These are phyloP conservation scores for Aspergillus niger DNA, from an alignment of 2,329 filamentous ascomycete genomes.

Conservation along the genomic window DNA sequence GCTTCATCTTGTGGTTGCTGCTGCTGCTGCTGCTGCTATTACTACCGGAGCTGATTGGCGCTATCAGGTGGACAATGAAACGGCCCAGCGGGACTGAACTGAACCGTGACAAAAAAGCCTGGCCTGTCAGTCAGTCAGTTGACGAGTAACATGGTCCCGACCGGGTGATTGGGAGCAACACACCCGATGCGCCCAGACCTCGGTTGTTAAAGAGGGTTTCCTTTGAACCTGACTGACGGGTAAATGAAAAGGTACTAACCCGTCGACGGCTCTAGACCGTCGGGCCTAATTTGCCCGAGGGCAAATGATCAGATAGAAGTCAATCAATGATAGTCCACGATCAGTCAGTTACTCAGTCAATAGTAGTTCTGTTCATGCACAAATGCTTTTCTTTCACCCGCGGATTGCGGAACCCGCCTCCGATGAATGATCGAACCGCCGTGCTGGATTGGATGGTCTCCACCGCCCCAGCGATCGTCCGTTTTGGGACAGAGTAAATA, in stretches of 20 bases:
- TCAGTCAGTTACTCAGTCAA: neutral
- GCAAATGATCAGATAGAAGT: neutral
- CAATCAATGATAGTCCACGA: neutral
- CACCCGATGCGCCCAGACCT: neutral
- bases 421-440: constrained; percentile 22
- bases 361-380: neutral
- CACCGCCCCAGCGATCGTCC: constrained; percentile 14
- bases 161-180: neutral
- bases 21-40: neutral
- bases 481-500: constrained; percentile 7
- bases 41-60: neutral
- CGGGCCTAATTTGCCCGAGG: constrained; percentile 7
- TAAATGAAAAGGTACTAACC: neutral
- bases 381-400: neutral
- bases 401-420: constrained; percentile 1
- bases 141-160: neutral
- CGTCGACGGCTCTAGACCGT: constrained; percentile 1
- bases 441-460: constrained; percentile 16
- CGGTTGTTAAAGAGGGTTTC: neutral
- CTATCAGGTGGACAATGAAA: neutral
- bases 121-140: neutral
- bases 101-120: neutral
- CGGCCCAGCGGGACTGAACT: neutral
- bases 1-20: neutral
- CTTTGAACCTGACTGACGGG: constrained; percentile 3